Evolutionary conservation across 1,139 yeast species (phyloP), one percentile per base, ranked within the genome.

Genomic region (Lodderomyces margitis): DNA sequence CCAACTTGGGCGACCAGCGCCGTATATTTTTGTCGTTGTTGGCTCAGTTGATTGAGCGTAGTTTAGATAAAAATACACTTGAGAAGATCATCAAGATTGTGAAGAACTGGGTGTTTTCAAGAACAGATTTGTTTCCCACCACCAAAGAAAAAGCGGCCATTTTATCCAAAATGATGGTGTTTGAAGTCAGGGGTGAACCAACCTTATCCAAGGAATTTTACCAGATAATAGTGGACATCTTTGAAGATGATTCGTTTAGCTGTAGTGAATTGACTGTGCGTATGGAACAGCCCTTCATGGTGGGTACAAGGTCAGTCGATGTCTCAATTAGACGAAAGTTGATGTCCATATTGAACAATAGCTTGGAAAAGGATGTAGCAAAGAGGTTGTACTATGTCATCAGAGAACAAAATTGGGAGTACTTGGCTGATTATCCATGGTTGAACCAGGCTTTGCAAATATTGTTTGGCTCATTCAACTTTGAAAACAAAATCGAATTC

Each of bases 401-500:
- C 25, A 74, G 92, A 31, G 97, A 92, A 53, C 98, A 94, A 59
- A 92, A 88, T 56, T 94, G 99, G 99, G 98, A 94, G 59, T 85
- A 78, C 53, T 70, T 94, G 38, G 92, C 95, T 0, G 98, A 91
- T 51, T 86, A 86, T 55, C 89, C 91, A 39, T 94, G 98, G 98
- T 67, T 91, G 47, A 88, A 89, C 58, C 98, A 92, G 61, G 98
- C 96, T 0, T 68, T 88, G 31, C 98, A 92, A 58, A 65, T 94
- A 34, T 66, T 94, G 10, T 87, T 85, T 56, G 96, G 95, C 0
- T 75, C 95, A 0, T 79, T 88, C 52, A 83, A 82, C 44, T 62
- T 62, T 35, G 76, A 76, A 1, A 68, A 74, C 42, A 62, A 57
- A 6, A 52, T 86, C 23, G 62, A 59, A 24, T 61, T 87, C 34